phyloP scores from a whole-genome alignment of 306 rosid genomes.

The Senna siamea region DNA sequence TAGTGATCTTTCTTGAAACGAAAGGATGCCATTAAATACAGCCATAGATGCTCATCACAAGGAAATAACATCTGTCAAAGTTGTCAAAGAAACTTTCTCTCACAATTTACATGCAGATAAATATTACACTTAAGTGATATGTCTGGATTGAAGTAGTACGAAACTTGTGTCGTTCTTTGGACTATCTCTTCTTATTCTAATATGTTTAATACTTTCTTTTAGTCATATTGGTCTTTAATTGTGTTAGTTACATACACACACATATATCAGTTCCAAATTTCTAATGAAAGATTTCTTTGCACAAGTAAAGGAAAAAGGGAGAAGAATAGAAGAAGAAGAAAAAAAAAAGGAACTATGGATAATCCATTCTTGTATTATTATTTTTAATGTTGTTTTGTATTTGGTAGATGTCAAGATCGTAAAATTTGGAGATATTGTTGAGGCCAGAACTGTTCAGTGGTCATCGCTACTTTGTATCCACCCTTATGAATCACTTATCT shows the following conservation, averaged over 20 bases:
- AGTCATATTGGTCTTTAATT: neutral
- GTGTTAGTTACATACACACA: neutral
- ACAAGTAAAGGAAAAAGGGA: neutral
- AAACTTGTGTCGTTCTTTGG: neutral
- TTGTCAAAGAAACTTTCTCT: neutral
- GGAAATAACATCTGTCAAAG: neutral
- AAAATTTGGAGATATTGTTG: slow-evolving; percentile 61
- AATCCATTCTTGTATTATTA: neutral
- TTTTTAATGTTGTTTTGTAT: slow-evolving; percentile 1
- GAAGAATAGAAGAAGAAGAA: too few species aligned
- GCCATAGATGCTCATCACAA: slow-evolving; percentile 5
- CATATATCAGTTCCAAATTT: neutral
- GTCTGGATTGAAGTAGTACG: neutral
- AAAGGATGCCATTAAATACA: neutral
- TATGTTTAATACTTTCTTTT: neutral
- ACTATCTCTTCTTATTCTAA: neutral
- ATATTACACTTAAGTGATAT: neutral
- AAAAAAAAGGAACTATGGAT: neutral
- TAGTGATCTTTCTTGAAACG: neutral
- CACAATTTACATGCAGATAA: neutral
- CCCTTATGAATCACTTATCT: slow-evolving; percentile 57
- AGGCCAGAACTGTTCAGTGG: slow-evolving; percentile 72
- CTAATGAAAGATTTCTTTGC: neutral
- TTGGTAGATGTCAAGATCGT: slow-evolving; percentile 71
- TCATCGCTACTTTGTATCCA: slow-evolving; percentile 68